These are phyloP conservation scores for Adansonia grandidieri DNA, from an alignment of 441 rosid genomes.

Conservation along the genomic window DNA sequence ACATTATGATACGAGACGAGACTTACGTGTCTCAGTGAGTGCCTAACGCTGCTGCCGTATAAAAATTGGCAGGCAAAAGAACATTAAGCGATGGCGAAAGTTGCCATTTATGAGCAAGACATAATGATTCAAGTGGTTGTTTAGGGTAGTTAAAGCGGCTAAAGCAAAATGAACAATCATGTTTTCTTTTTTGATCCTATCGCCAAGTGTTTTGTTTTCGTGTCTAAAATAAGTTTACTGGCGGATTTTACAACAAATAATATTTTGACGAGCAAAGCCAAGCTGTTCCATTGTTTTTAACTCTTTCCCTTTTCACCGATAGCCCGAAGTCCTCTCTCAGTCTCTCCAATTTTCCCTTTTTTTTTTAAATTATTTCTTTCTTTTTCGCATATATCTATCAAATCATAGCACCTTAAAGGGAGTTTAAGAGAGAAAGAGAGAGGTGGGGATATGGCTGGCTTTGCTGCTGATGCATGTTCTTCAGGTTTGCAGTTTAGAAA, in stretches of 20 bases:
- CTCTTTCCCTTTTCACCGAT: constrained; percentile 30
- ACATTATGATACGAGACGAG: no score
- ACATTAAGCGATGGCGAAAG: constrained; percentile 3
- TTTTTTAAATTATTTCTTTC: neutral
- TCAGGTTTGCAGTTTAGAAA: constrained; percentile 34
- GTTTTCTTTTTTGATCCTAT: constrained; percentile 27
- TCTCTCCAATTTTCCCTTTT: neutral
- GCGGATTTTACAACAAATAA: constrained; percentile 39
- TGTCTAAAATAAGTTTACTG: constrained; percentile 7
- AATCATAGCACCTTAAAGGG: neutral
- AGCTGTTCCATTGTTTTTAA: constrained; percentile 29
- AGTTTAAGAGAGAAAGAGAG: constrained; percentile 10
- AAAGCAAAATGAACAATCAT: constrained; percentile 23
- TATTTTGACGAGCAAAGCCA: constrained; percentile 16
- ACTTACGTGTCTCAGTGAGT: no score
- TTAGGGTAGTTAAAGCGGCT: constrained; percentile 34
- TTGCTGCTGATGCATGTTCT: constrained; percentile 38
- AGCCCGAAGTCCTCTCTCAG: constrained; percentile 33
- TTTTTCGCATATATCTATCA: constrained; percentile 20
- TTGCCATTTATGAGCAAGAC: neutral
- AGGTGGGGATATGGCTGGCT: constrained; percentile 39
- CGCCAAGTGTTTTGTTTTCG: constrained; percentile 32
- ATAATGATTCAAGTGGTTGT: constrained; percentile 1
- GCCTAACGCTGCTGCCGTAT: neutral
- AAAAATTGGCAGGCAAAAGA: neutral